Evolutionary conservation across 768 basidiomycete genomes (phyloP), one percentile per base, ranked within the genome.

Genomic region (Suillus paluster): DNA sequence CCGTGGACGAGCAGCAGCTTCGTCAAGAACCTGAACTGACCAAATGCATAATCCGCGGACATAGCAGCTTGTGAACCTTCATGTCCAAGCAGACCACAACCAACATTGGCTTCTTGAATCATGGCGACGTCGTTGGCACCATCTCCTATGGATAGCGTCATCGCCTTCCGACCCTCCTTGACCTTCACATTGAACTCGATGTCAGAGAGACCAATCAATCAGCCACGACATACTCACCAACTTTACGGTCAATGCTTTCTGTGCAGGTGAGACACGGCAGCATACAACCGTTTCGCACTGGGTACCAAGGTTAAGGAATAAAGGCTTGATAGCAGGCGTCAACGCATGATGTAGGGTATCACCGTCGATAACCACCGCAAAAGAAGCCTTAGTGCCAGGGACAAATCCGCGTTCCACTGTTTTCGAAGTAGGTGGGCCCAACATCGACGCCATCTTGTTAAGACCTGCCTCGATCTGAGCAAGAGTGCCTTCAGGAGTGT

Each of bases 91-190:
- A 99, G 79, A 23, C 97, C 97, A 70, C 95, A 94, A 4, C 97
- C 97, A 66, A 99, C 90, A 73, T 99, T 95, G n/a, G 97, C 97
- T 70, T 97, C 97, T 73, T 99, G 97, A 62, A 99, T 99, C 97
- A 99, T 99, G 7, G 96, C 95, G 25, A 99, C 97, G 71, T 99
- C 97, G 71, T 99, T 99, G 17, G 97, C 97, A 59, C 94, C 95
- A 68, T 99, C 97, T 11, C 97, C 97, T 58, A 99, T 99, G 0
- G 96, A 92, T 33, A 99, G 75, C 2, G 96, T 97, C 97, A 98
- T 97, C 0, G 95, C 95, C 55, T 94, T 89, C 52, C 91, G 86
- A 11, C 97, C 97, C 67, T 98, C 95, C 70, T 98, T 98, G 74
- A 98, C 94, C 93, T 93, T 63, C 12, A 50, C 4, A 33, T 30